Percentiles rank a stretch among this genome's conserved stretches.
These are phyloP conservation scores for Cephalotrichum gorgonifer DNA, from an alignment of 2,329 filamentous ascomycete genomes.

Conservation along the genomic window DNA sequence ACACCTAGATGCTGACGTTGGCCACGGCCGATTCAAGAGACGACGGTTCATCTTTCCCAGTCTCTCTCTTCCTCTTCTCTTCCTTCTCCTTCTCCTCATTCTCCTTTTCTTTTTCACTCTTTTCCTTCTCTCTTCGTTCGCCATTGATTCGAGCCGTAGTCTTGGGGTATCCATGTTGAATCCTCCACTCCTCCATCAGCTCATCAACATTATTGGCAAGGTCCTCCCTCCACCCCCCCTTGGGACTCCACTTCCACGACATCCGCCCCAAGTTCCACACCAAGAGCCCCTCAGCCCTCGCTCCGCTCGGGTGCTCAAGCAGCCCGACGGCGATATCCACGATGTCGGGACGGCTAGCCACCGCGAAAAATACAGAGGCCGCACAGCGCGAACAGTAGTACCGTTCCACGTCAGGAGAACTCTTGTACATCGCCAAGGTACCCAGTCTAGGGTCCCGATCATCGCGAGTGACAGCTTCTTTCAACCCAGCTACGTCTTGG, in stretches of 20 bases:
- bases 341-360: constrained; percentile 23
- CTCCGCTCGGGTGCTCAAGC: constrained; percentile 29
- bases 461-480: constrained; percentile 17
- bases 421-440: constrained; percentile 30
- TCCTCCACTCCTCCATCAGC: constrained; percentile 24
- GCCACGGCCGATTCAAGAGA: too few relatives aligned
- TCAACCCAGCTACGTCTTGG: constrained; percentile 15
- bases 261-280: constrained; percentile 28
- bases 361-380: constrained; percentile 33
- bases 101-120: too few relatives aligned
- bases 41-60: too few relatives aligned
- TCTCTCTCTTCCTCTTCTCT: too few relatives aligned
- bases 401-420: constrained; percentile 31
- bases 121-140: too few relatives aligned
- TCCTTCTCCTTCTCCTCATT: too few relatives aligned
- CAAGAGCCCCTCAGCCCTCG: constrained; percentile 32
- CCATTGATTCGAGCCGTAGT: too few relatives aligned
- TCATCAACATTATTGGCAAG: constrained; percentile 18
- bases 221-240: constrained; percentile 28
- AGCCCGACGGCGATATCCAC: constrained; percentile 34
- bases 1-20: too few relatives aligned
- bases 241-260: constrained; percentile 20
- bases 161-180: neutral
- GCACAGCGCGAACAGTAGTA: constrained; percentile 39
- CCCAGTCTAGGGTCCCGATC: constrained; percentile 25